Evolutionary conservation across 768 basidiomycete species (phyloP).

Genomic region (Podaxis mareebaensis): DNA sequence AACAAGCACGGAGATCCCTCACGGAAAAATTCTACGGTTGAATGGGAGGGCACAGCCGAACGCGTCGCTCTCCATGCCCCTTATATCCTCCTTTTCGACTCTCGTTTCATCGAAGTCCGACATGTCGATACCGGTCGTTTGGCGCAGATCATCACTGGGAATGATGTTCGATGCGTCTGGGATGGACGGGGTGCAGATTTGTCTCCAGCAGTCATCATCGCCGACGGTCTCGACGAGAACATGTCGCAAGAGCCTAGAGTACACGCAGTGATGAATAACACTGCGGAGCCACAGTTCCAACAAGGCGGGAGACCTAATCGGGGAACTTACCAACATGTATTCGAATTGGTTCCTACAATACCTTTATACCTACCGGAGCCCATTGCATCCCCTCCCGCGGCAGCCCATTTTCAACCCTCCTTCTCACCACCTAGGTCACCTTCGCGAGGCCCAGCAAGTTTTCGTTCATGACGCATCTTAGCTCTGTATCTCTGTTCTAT

Average conservation of each 20-base stretch:
- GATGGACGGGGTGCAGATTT: constrained; percentile 67
- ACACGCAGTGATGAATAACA: constrained; percentile 80
- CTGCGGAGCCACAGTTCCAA: constrained; percentile 39
- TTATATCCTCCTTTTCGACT: constrained; percentile 85
- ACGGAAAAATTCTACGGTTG: constrained; percentile 68
- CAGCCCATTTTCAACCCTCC: constrained; percentile 52
- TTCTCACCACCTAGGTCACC: constrained; percentile 61
- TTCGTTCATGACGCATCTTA: constrained; percentile 21
- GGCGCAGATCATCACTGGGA: constrained; percentile 79
- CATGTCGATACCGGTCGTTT: constrained; percentile 80
- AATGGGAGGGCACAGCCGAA: constrained; percentile 94
- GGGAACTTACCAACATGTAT: constrained; percentile 68
- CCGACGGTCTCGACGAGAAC: constrained; percentile 44
- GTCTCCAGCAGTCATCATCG: constrained; percentile 65
- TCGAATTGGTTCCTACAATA: constrained; percentile 77
- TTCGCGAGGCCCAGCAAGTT: constrained; percentile 30
- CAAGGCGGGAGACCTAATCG: constrained; percentile 41
- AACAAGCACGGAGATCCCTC: constrained; percentile 90
- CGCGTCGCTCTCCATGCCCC: constrained; percentile 88
- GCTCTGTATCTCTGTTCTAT: not conserved
- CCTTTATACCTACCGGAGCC: constrained; percentile 68
- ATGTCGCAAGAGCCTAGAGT: constrained; percentile 80
- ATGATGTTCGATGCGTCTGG: constrained; percentile 85
- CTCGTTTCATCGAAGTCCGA: constrained; percentile 88
- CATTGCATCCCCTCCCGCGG: constrained; percentile 53